Evolutionary conservation across 306 rosid genomes (phyloP), one percentile per base, ranked within the genome.

Genomic region (Dryas alaskensis): DNA sequence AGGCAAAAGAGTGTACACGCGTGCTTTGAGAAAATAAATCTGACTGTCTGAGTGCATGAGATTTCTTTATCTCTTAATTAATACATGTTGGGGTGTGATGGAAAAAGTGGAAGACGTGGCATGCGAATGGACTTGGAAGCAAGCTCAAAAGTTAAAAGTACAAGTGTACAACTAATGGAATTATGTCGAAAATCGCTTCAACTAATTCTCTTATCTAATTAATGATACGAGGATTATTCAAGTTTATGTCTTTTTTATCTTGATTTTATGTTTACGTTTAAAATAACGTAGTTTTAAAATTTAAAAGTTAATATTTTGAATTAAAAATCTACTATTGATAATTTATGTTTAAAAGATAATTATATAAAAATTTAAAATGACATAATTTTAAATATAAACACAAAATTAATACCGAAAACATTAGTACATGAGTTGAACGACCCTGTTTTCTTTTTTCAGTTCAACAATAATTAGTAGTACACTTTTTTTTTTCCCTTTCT

Each of bases 1-100:
- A 40, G 48, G 49, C 67, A 62, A 62, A 40, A 40, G 67, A 40
- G 13, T 40, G 27, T 40, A 14, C 67, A 62, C 67, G 49, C 49
- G 67, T 62, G 67, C 67, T 62, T 40, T 40, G 42, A 12, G 3
- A 3, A 62, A 62, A 40, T 48, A 61, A 2, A 39, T 61, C 67
- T 31, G 37, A 31, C 37, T 2, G 0, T 31, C 37, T 1, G 2
- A 31, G 37, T 31, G 37, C 37, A 31, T 7, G 22, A 40, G 6
- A 37, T 48, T 14, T 61, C 11, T 61, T 39, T 39, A 60, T 37
- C 66, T 60, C 22, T 31, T 12, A 61, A 61, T 62, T n/a, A 8
- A 61, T 14, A 22, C 16, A 14, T 0, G 4, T 61, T 61, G 66
- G 25, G 37, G 13, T 13, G 8, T 12, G 47, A 61, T 39, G 13